Percentiles rank a stretch among this genome's conserved stretches.
These are phyloP conservation scores for Wallacemonas sp. DNA, from an alignment of 208 protist genomes.

Conservation along the genomic window DNA sequence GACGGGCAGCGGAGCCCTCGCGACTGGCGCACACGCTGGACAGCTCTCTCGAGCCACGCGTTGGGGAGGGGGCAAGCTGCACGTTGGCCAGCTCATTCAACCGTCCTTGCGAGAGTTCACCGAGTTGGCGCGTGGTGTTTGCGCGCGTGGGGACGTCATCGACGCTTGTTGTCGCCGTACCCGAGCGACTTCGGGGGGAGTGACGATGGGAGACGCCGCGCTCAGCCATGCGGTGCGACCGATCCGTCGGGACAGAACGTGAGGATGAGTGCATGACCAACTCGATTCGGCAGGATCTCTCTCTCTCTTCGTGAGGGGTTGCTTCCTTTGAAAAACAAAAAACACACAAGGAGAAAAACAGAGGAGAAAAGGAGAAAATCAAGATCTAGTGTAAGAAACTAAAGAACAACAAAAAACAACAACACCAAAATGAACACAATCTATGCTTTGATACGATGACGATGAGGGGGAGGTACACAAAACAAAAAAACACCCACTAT, in stretches of 20 bases:
- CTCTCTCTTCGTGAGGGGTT: background rate
- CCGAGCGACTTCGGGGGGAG: background rate
- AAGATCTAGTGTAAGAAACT: background rate
- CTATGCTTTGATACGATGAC: no score
- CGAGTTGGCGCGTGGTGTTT: background rate
- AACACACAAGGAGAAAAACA: background rate
- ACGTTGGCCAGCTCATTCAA: constrained; percentile 9
- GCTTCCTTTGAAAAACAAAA: background rate
- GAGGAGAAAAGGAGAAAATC: constrained; percentile 9
- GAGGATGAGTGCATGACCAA: constrained; percentile 3
- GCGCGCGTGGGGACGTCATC: no score
- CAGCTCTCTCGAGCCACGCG: constrained; percentile 18
- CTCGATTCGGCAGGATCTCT: no score
- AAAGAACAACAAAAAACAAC: background rate
- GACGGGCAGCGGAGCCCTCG: background rate
- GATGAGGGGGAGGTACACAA: no score
- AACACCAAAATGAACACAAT: background rate
- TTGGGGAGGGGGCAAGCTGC: background rate
- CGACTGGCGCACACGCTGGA: constrained; percentile 12
- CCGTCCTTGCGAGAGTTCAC: background rate
- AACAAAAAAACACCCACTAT: no score
- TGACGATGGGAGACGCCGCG: constrained; percentile 1
- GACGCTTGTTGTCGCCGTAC: background rate
- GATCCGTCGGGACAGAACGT: background rate
- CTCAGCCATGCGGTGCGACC: background rate